phyloP scores from a whole-genome alignment of 2,329 filamentous ascomycete species.

The Fusarium oxysporum region DNA sequence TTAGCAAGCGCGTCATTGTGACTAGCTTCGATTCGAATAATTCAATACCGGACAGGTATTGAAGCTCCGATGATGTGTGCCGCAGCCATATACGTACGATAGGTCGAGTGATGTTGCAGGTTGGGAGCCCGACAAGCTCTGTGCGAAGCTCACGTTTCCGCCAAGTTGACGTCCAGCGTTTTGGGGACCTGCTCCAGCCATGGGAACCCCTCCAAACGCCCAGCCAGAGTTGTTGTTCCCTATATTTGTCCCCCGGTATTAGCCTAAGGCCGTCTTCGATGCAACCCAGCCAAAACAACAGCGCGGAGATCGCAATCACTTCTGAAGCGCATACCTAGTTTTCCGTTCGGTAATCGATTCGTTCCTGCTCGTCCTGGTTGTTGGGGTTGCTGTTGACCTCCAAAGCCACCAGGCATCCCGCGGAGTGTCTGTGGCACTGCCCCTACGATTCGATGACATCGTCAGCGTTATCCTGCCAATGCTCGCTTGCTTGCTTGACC shows the following conservation, averaged over 20 bases:
- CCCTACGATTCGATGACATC: constrained; percentile 54
- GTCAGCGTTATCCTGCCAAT: constrained; percentile 46
- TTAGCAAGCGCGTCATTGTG: constrained; percentile 7
- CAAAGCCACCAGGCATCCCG: constrained; percentile 71
- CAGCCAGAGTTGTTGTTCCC: constrained; percentile 67
- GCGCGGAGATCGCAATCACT: constrained; percentile 3
- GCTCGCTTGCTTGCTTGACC: constrained; percentile 20
- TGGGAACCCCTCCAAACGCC: constrained; percentile 72
- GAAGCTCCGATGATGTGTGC: neutral
- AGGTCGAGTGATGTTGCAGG: constrained; percentile 71
- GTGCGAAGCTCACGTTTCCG: constrained; percentile 73
- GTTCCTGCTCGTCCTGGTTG: constrained; percentile 64
- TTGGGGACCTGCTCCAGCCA: constrained; percentile 67
- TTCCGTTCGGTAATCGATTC: constrained; percentile 72
- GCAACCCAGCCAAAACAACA: constrained; percentile 14
- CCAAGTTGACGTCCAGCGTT: constrained; percentile 66
- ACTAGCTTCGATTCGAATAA: neutral
- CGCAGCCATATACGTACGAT: constrained; percentile 64
- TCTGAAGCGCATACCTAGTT: constrained; percentile 62
- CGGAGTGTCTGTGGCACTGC: constrained; percentile 71
- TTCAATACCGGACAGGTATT: neutral
- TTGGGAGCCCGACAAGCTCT: constrained; percentile 73
- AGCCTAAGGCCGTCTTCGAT: constrained; percentile 30
- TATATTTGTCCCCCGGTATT: constrained; percentile 46
- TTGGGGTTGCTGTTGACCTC: constrained; percentile 69